phyloP scores from a whole-genome alignment of 305 asterid genomes.

The Solanum hybrid region DNA sequence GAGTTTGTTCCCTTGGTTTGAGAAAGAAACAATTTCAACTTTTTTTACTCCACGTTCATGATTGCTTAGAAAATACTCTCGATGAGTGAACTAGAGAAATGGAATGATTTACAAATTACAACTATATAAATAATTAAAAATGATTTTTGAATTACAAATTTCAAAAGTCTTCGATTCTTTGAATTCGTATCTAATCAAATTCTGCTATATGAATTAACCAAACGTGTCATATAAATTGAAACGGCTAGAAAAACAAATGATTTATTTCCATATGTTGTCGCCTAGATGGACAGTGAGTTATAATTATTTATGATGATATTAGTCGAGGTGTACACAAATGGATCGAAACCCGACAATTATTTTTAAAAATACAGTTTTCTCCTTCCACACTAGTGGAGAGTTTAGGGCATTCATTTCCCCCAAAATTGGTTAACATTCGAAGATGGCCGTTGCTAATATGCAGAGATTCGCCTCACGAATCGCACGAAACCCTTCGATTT shows the following conservation, averaged over 20 bases:
- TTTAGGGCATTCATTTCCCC: background rate
- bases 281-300: background rate
- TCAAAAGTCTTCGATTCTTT: background rate
- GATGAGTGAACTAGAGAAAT: background rate
- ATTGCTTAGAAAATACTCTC: background rate
- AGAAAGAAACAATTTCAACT: background rate
- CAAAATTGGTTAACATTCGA: background rate
- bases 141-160: background rate
- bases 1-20: background rate
- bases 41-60: background rate
- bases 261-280: background rate
- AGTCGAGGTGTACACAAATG: background rate
- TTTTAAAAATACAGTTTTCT: background rate
- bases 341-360: background rate
- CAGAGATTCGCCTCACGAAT: background rate
- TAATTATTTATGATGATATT: background rate
- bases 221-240: background rate
- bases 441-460: background rate
- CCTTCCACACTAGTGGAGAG: background rate
- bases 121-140: background rate
- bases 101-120: background rate
- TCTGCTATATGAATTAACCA: background rate
- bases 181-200: background rate
- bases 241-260: background rate
- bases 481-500: constrained; percentile 36